Evolutionary conservation across 179 eudicot species (phyloP), one percentile per base, ranked within the genome.

Genomic region (Monotropa hypopitys): DNA sequence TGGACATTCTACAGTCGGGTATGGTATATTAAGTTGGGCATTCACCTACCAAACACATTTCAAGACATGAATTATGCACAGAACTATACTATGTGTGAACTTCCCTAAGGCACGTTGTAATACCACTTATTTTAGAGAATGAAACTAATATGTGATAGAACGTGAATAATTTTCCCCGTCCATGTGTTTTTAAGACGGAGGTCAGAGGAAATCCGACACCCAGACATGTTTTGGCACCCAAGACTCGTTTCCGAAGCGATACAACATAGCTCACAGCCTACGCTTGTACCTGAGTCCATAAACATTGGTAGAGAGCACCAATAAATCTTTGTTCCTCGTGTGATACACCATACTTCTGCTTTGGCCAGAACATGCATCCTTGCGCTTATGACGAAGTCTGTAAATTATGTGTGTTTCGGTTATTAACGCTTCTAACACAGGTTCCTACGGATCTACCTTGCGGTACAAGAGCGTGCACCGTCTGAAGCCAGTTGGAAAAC

Each of bases 391-490:
- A 16, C 20, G 15, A 13, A 28, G 10, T 23, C 18, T 33, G 49
- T 75, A 1, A n/a, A 33, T 9, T 68, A 5, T 56, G n/a, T 50
- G 12, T 49, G 15, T 65, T 18, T 62, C 12, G 15, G 16, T 73
- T 11, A 20, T 8, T 40, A 6, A 33, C 46, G 61, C 76, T 75
- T 66, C 50, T 30, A 32, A 67, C 70, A 53, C 88, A 95, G 98
- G 96, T 79, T 95, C 99, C 40, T 95, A 95, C 79, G 98, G 97
- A n/a, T 93, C 98, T 69, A 95, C 99, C 59, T 21, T 95, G 32
- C 95, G 99, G 51, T 93, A 95, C 90, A 95, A 95, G 85, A 90
- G 91, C 82, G 89, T 93, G 84, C 97, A 95, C 84, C 82, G 99
- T 67, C 33, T 95, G 84, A 93, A 95, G 90, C 76, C 85, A 63